Evolutionary conservation across 2,329 filamentous ascomycete species (phyloP), one percentile per base, ranked within the genome.

Genomic region (Epichloe uncinata): DNA sequence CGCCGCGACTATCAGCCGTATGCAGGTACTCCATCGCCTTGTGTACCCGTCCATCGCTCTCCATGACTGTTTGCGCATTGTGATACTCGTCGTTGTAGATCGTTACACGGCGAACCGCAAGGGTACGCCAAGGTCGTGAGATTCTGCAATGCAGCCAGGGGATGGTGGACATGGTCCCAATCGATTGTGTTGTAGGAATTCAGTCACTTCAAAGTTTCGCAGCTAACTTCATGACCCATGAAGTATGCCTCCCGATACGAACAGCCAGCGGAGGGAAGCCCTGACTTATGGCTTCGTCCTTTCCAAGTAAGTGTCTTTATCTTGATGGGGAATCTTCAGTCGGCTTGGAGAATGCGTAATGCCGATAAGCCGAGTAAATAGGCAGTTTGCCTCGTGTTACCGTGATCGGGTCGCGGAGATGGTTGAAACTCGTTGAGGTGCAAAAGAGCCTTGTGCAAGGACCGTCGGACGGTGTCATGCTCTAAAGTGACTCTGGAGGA

Each of bases 351-450:
- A 13, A 38, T 15, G 20, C 44, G 13, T 38, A 36, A 38, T 26
- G 35, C 8, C 44, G 18, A 30, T 9, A 15, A 46, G 8, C 20
- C 44, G 35, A 26, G 5, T 16, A 12, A 4, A 35, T 16, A 30
- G n/a, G 20, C 34, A 12, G 40, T 48, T 36, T 48, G 46, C n/a
- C 15, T 45, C 34, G 50, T 51, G 45, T 30, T 47, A 51, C 50
- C 9, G n/a, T 42, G 18, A 9, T 26, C 5, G 36, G 37, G 20
- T 38, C 46, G 35, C 13, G 16, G 38, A 34, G 16, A 42, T 12
- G 35, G 16, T 42, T 47, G 30, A 42, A 45, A 42, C 45, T 45
- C 41, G 46, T 8, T 16, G 22, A 48, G 22, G 50, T 35, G 26
- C 38, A n/a, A 33, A 16, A 51, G 26, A 48, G 26, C 18, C 35